Base-by-base conservation (phyloP, 73 alveolate species). In the Stentor roeselii region DNA sequence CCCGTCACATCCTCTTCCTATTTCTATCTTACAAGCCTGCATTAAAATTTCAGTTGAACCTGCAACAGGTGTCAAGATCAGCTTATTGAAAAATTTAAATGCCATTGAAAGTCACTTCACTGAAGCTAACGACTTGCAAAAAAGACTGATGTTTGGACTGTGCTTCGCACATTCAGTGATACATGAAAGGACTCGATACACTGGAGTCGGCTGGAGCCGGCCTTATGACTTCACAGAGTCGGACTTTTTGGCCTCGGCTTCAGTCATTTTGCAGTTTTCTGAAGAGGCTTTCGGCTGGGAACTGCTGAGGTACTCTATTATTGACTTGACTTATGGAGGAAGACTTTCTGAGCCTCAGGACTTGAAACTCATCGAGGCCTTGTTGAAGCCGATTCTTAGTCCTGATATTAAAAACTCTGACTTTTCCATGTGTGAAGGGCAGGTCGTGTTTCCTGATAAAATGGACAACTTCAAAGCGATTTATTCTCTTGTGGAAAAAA, bases 271-370 rank as follows among this genome's bases (percentile, higher is more conserved):
- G 90, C 91, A 74, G 89, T 91, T 75, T 96, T 95, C 95, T 93
- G 94, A 84, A 98, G 97, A 92, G 96, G 86, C 50, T 90, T 98
- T 96, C 38, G 99, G 99, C 27, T 98, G 94, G 91, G 99, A 97
- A 3, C 99, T 99, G 31, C 87, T 98, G 92, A 93, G 93, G 82
- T 98, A 98, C 93, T 97, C 97, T 99, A 99, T 95, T 60, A 98
- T 99, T 39, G 99, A 98, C 87, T 99, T 99, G 59, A 97, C 96
- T 90, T 98, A 98, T 88, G 99, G 99, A 15, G 99, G 99, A 42
- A 96, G 99, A 86, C 99, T 98, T 34, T 97, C 99, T 35, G 99
- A 97, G 90, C 99, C 99, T 31, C 98, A 94, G 92, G 99, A 96
- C 89, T 87, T 99, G 85, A 93, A 97, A 86, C 87, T 96, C 59